Evolutionary conservation across 768 basidiomycete genomes (phyloP).

Genomic region (Amanita exitialis): DNA sequence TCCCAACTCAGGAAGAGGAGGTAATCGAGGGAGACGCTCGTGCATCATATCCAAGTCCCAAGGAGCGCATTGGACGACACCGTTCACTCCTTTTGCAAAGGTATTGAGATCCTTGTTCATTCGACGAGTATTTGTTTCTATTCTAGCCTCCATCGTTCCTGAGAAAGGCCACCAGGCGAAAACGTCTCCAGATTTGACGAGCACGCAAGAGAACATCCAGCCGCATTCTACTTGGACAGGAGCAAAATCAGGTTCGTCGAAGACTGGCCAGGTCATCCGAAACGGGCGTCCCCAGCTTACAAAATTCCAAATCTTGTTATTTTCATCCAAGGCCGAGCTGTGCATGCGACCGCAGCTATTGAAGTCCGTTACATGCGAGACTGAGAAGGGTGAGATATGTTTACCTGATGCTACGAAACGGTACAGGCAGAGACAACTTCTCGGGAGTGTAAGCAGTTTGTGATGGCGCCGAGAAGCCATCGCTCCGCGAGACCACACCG

Average conservation of each 20-base stretch:
- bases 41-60: constrained; percentile 54
- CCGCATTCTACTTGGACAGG: constrained; percentile 67
- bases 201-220: constrained; percentile 68
- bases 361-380: neutral
- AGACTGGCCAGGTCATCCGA: constrained; percentile 37
- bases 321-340: constrained; percentile 51
- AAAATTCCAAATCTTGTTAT: constrained; percentile 63
- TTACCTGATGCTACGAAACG: constrained; percentile 60
- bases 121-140: constrained; percentile 27
- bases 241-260: constrained; percentile 31
- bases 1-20: constrained; percentile 43
- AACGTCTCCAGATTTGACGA: constrained; percentile 64
- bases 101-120: constrained; percentile 35
- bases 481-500: constrained; percentile 24
- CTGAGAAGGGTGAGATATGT: neutral
- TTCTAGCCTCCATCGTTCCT: constrained; percentile 27
- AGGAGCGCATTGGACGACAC: constrained; percentile 47
- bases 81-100: constrained; percentile 21
- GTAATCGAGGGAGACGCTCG: constrained; percentile 46
- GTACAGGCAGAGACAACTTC: constrained; percentile 45
- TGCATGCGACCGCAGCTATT: constrained; percentile 72
- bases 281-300: constrained; percentile 74
- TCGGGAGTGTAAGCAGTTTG: constrained; percentile 44
- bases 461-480: constrained; percentile 47
- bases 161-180: constrained; percentile 67